Evolutionary conservation across 495 filamentous ascomycete genomes (phyloP).

Genomic region (Annulohypoxylon stygium): DNA sequence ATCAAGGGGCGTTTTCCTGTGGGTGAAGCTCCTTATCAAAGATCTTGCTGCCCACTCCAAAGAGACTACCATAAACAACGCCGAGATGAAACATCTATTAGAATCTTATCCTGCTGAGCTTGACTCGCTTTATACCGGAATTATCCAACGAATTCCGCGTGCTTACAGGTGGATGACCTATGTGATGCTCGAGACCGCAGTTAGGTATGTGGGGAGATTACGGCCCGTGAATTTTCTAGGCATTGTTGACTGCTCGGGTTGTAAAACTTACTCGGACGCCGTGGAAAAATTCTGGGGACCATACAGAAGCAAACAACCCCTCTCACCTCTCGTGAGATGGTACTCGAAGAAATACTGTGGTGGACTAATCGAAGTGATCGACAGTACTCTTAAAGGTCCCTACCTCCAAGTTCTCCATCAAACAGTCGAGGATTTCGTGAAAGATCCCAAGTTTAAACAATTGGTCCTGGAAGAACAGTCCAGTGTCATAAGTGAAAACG

Average conservation of each 20-base stretch:
- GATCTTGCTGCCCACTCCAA: slow-evolving; percentile 27
- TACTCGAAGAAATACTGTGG: slow-evolving; percentile 26
- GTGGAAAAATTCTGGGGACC: background rate
- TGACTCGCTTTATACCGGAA: slow-evolving; percentile 23
- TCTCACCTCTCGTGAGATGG: background rate
- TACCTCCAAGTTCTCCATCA: slow-evolving; percentile 41
- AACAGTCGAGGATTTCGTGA: slow-evolving; percentile 40
- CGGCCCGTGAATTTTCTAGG: background rate
- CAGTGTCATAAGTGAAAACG: slow-evolving; percentile 34
- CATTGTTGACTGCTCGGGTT: slow-evolving; percentile 14
- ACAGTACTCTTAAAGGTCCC: background rate
- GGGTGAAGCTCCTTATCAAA: slow-evolving; percentile 42
- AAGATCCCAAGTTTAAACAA: slow-evolving; percentile 30
- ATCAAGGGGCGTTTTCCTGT: slow-evolving; percentile 41
- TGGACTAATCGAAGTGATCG: slow-evolving; percentile 31
- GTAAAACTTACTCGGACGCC: slow-evolving; percentile 3
- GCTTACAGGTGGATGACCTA: slow-evolving; percentile 27
- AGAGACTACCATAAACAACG: background rate
- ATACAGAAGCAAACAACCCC: background rate
- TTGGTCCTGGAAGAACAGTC: slow-evolving; percentile 28
- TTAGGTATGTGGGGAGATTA: background rate
- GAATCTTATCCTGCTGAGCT: slow-evolving; percentile 33
- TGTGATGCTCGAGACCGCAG: slow-evolving; percentile 28
- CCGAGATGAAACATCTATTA: slow-evolving; percentile 5
- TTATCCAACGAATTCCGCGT: slow-evolving; percentile 33